Evolutionary conservation across 2,329 filamentous ascomycete species (phyloP).

Genomic region (Tolypocladium amazonense): DNA sequence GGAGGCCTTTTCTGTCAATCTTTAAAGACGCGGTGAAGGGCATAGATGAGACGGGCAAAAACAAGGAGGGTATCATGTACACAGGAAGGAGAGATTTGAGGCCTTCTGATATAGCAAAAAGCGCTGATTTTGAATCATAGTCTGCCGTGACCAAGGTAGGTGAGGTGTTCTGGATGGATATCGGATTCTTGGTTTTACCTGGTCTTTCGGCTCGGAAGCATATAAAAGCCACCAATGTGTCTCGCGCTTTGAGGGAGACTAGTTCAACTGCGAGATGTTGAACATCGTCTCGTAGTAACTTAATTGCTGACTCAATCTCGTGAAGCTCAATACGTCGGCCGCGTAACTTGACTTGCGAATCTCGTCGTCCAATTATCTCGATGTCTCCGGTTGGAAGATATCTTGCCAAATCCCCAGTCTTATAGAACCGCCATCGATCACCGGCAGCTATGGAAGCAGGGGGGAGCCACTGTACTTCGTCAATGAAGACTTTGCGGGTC

Average conservation of each 20-base stretch:
- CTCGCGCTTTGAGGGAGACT: background rate
- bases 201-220: background rate
- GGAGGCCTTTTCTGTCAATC: background rate
- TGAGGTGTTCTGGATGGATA: background rate
- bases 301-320: slow-evolving; percentile 10
- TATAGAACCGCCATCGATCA: background rate
- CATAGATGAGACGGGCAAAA: background rate
- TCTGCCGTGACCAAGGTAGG: background rate
- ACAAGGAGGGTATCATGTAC: background rate
- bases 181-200: background rate
- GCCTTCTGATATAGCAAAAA: background rate
- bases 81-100: background rate
- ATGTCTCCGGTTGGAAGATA: background rate
- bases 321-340: slow-evolving; percentile 43
- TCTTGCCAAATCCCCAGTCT: slow-evolving; percentile 33
- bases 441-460: background rate
- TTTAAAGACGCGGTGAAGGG: background rate
- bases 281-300: background rate
- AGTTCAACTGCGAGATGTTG: slow-evolving; percentile 2
- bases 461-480: background rate
- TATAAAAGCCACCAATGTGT: background rate
- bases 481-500: background rate
- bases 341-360: slow-evolving; percentile 46
- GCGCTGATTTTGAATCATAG: background rate
- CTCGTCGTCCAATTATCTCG: slow-evolving; percentile 35